A percentile compares a stretch with the other conserved stretches of the same genome.
Evolutionary conservation across 768 basidiomycete genomes (phyloP).

Genomic region (Boletus subparvulus): DNA sequence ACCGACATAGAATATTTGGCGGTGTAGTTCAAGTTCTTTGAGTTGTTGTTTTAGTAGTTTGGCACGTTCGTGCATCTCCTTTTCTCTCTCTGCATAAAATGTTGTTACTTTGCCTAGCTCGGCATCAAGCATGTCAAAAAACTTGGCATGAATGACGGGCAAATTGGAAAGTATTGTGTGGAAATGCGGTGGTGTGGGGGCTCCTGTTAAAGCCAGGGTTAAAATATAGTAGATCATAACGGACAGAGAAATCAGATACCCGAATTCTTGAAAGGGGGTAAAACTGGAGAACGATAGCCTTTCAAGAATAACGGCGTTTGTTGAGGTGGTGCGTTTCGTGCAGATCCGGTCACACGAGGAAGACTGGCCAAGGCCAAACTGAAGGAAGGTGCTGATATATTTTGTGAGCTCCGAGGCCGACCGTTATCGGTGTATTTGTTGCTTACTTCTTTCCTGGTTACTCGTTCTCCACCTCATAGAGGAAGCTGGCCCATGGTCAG

Average conservation of each 20-base stretch:
- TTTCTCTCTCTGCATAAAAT: constrained; percentile 77
- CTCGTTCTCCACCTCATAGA: not conserved
- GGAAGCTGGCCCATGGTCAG: not conserved
- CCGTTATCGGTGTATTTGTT: not conserved
- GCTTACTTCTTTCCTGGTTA: constrained; percentile 15
- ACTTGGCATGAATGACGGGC: constrained; percentile 59
- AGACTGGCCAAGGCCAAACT: constrained; percentile 5
- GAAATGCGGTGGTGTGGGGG: constrained; percentile 35
- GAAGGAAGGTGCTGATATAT: constrained; percentile 13
- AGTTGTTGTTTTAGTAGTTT: constrained; percentile 64
- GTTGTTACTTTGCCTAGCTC: constrained; percentile 83
- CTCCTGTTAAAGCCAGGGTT: constrained; percentile 7
- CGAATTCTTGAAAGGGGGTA: constrained; percentile 3
- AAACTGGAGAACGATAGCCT: not conserved
- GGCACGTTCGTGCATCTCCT: constrained; percentile 52
- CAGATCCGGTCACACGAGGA: constrained; percentile 1
- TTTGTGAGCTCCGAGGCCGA: not conserved
- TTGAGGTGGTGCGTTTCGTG: not conserved
- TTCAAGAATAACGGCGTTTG: not conserved
- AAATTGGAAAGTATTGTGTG: constrained; percentile 53
- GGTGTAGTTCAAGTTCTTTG: constrained; percentile 69
- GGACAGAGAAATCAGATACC: constrained; percentile 7
- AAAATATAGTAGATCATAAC: not conserved
- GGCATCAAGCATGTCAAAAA: constrained; percentile 73
- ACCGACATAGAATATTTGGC: constrained; percentile 54